Percentiles rank a stretch among this genome's conserved stretches.
phyloP scores from a whole-genome alignment of 1,139 yeast species.

The Taphrina sp. region DNA sequence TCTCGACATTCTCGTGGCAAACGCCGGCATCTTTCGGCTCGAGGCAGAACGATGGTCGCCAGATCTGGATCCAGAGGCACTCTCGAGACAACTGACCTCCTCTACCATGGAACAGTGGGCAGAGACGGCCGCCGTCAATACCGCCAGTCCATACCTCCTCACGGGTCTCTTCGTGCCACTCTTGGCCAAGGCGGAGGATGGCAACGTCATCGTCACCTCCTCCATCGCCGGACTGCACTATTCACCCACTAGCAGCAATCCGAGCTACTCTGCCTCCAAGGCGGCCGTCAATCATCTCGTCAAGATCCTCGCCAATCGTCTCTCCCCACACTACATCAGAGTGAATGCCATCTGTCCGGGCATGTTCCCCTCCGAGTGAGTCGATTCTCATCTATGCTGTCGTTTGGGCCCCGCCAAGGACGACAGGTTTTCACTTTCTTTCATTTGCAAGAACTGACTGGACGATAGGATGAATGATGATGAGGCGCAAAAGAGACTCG shows the following conservation, averaged over 20 bases:
- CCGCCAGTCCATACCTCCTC: slow-evolving; percentile 37
- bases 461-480: slow-evolving; percentile 7
- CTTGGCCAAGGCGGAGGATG: slow-evolving; percentile 13
- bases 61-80: slow-evolving; percentile 30
- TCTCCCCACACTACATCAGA: slow-evolving; percentile 36
- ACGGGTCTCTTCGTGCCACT: slow-evolving; percentile 37
- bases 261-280: slow-evolving; percentile 36
- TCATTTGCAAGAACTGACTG: neutral
- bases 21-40: slow-evolving; percentile 36
- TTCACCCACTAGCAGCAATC: slow-evolving; percentile 30
- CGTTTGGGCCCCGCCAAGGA: slow-evolving; percentile 3
- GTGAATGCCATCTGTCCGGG: slow-evolving; percentile 38
- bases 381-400: no score
- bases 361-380: slow-evolving; percentile 38
- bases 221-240: slow-evolving; percentile 38
- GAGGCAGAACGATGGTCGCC: slow-evolving; percentile 29
- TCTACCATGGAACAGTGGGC: slow-evolving; percentile 23
- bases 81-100: slow-evolving; percentile 35
- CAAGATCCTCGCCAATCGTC: slow-evolving; percentile 37
- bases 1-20: slow-evolving; percentile 37
- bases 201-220: slow-evolving; percentile 37
- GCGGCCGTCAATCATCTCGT: slow-evolving; percentile 38
- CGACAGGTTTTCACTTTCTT: neutral
- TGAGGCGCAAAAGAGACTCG: slow-evolving; percentile 6
- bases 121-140: slow-evolving; percentile 31